Base-by-base conservation (phyloP, 202 grass and related monocot species). In the Carex arenaria region DNA sequence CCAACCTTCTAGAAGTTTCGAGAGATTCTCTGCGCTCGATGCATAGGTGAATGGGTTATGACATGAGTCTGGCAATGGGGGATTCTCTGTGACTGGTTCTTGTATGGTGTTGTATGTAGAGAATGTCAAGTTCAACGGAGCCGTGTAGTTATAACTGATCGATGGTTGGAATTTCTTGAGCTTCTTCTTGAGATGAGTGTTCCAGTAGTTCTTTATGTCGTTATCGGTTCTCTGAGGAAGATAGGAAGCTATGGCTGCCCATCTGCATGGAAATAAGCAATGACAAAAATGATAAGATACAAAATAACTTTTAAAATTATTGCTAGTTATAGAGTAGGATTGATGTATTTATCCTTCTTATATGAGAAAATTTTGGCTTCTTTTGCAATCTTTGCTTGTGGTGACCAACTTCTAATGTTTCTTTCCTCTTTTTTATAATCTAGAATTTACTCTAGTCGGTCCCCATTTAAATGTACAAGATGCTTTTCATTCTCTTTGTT, bases 181-280 rank as follows among this genome's bases (percentile, higher is more conserved):
- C 84, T 92, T 97, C 78, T 92, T 94, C 84, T 88, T 94, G 79
- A 97, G 92, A 86, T 97, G 90, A 1, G 92, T 97, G 90, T 97
- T 94, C 94, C 92, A 97, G 90, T 92, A 92, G 85, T 97, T 94
- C 94, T 97, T 97, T 89, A 97, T 83, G 92, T 97, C 92, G 72
- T 97, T 97, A 81, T 97, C 94, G 4, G 94, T 97, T 77, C 94
- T 86, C 8, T 94, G 82, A 65, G 94, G 90, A 54, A 97, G 90
- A 63, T 97, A 94, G 26, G 92, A 94, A 5, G 94, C 92, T 67
- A 97, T 97, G 22, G 92, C 92, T 40, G 94, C 92, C 94, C 92
- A 97, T 61, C 94, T 92, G 82, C 64, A 81, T 77, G 28, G 73
- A 77, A 77, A 59, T n/a, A 57, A 77, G 52, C 51, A 77, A 77